Conservation (phyloP, 2,329 filamentous ascomycete genomes). For the Cordyceps cateniannulata region DNA sequence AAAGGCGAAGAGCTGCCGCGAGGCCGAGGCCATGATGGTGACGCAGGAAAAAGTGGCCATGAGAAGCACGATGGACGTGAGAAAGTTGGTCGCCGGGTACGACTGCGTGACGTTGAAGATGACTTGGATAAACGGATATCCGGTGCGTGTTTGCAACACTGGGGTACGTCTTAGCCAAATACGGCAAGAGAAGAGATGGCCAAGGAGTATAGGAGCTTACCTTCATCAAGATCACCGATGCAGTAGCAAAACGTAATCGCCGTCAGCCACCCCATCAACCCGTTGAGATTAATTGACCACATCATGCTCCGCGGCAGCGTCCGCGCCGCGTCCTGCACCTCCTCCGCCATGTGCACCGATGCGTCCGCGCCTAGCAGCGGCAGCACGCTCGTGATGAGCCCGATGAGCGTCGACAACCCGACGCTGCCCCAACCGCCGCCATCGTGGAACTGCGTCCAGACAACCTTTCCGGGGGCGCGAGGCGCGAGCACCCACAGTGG, state of each 20-base stretch:
- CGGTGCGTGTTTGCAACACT: constrained; percentile 15
- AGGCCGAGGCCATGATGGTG: constrained; percentile 20
- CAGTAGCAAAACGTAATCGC: constrained; percentile 28
- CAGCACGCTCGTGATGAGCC: constrained; percentile 30
- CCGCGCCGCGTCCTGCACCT: constrained; percentile 15
- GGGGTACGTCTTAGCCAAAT: background rate
- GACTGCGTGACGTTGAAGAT: constrained; percentile 19
- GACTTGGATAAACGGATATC: constrained; percentile 21
- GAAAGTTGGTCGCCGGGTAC: constrained; percentile 13
- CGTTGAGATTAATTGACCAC: constrained; percentile 21
- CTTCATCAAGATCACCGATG: constrained; percentile 23
- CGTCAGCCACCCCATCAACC: constrained; percentile 35
- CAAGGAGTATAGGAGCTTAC: background rate
- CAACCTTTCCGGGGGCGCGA: constrained; percentile 17
- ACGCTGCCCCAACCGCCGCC: constrained; percentile 27
- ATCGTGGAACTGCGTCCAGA: constrained; percentile 26
- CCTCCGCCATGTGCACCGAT: constrained; percentile 18
- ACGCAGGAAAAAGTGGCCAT: constrained; percentile 17
- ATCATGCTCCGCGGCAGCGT: constrained; percentile 15
- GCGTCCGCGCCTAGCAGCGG: constrained; percentile 27
- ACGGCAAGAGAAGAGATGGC: background rate
- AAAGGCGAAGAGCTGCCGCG: constrained; percentile 23
- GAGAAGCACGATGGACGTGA: constrained; percentile 19
- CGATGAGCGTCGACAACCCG: constrained; percentile 30
- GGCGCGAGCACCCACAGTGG: constrained; percentile 31